Evolutionary conservation across 2,329 filamentous ascomycete species (phyloP).

Genomic region (Colletotrichum tropicale): DNA sequence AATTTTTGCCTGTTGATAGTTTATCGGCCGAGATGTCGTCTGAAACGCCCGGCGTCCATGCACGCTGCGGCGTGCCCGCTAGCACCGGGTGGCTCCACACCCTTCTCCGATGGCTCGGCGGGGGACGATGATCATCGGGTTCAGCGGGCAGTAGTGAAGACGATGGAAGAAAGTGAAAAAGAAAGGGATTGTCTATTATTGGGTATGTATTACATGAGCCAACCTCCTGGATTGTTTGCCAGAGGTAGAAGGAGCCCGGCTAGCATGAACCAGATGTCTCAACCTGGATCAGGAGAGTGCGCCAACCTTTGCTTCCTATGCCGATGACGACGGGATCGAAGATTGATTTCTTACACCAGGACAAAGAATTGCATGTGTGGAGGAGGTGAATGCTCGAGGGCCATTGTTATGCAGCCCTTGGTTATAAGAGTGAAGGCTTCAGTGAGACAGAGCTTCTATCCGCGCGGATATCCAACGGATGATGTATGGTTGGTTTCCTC

Average conservation of each 20-base stretch:
- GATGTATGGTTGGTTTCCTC: background rate
- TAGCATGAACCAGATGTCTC: background rate
- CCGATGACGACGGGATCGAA: background rate
- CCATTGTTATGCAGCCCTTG: background rate
- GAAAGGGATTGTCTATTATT: background rate
- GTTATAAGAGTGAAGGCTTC: background rate
- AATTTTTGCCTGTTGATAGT: background rate
- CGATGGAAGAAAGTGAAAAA: background rate
- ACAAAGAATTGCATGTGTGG: background rate
- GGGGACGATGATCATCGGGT: background rate
- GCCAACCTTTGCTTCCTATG: background rate
- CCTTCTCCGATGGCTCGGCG: background rate
- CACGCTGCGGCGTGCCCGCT: background rate
- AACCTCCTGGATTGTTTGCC: background rate
- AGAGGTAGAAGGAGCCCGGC: background rate
- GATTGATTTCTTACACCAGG: background rate
- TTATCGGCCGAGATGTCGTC: constrained; percentile 9
- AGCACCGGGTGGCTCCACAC: background rate
- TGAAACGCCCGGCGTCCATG: constrained; percentile 13
- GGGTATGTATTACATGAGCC: background rate
- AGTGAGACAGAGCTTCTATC: background rate
- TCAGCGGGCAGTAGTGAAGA: background rate
- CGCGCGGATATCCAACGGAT: background rate
- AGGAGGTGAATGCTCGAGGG: background rate
- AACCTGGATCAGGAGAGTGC: background rate